Percentiles rank a stretch among this genome's conserved stretches.
Evolutionary conservation across 768 basidiomycete genomes (phyloP).

Genomic region (Pleurotus tuoliensis): DNA sequence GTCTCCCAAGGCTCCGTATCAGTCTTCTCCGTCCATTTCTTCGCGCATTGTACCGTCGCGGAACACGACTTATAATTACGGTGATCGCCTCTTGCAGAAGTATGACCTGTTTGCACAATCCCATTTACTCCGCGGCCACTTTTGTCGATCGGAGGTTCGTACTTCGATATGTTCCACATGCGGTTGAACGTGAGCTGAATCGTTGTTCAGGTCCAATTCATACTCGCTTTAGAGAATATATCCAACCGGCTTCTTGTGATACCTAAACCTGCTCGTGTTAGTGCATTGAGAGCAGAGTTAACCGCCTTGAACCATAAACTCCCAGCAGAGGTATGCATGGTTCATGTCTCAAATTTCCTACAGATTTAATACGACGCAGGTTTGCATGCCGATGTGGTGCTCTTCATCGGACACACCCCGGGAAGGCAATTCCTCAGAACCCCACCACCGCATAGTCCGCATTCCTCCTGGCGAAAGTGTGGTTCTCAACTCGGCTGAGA

Average conservation of each 20-base stretch:
- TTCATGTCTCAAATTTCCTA: slow-evolving; percentile 1
- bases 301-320: slow-evolving; percentile 94
- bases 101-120: slow-evolving; percentile 68
- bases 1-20: slow-evolving; percentile 43
- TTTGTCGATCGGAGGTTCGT: slow-evolving; percentile 81
- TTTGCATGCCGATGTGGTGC: slow-evolving; percentile 90
- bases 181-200: slow-evolving; percentile 5
- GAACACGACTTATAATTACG: slow-evolving; percentile 37
- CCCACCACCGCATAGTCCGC: slow-evolving; percentile 93
- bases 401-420: slow-evolving; percentile 59
- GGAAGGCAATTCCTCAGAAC: slow-evolving; percentile 40
- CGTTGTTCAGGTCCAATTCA: slow-evolving; percentile 67
- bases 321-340: slow-evolving; percentile 77
- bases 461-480: slow-evolving; percentile 98
- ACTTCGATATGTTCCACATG: background rate
- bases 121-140: slow-evolving; percentile 78
- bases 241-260: slow-evolving; percentile 89
- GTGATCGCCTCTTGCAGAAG: slow-evolving; percentile 57
- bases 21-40: slow-evolving; percentile 70
- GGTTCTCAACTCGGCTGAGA: slow-evolving; percentile 95
- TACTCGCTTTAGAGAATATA: slow-evolving; percentile 87
- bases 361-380: slow-evolving; percentile 33
- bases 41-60: slow-evolving; percentile 41
- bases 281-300: slow-evolving; percentile 93
- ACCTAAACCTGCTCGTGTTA: slow-evolving; percentile 90